phyloP scores from a whole-genome alignment of 116 monocot species.

The Iris pallida region DNA sequence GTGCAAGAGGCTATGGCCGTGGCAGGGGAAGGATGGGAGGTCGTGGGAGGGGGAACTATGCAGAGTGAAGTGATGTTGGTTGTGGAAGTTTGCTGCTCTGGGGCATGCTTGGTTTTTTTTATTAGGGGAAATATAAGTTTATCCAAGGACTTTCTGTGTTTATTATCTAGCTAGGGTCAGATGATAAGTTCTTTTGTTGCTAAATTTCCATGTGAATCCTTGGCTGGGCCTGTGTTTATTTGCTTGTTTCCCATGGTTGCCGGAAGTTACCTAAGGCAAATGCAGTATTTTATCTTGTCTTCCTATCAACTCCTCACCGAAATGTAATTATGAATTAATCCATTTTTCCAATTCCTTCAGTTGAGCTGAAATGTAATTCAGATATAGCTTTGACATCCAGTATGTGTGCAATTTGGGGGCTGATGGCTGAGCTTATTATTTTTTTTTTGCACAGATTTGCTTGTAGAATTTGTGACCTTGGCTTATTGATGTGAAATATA shows the following conservation, averaged over 20 bases:
- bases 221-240: neutral
- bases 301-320: neutral
- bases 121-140: constrained; percentile 5
- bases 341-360: neutral
- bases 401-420: neutral
- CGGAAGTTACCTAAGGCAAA: neutral
- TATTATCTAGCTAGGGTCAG: neutral
- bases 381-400: neutral
- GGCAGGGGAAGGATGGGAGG: constrained; percentile 48
- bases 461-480: too few species aligned
- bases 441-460: too few species aligned
- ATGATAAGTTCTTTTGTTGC: neutral
- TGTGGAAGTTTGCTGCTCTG: constrained; percentile 1
- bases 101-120: constrained; percentile 5
- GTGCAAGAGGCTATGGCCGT: constrained; percentile 36
- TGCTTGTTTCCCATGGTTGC: constrained; percentile 4
- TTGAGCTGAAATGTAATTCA: neutral
- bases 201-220: neutral
- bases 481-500: too few species aligned
- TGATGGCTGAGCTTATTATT: neutral
- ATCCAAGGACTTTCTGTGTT: constrained; percentile 2
- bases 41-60: constrained; percentile 29
- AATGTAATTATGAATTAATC: neutral
- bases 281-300: neutral
- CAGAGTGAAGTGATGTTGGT: constrained; percentile 5